Percentiles rank a stretch among this genome's conserved stretches.
phyloP scores from a whole-genome alignment of 345 rosid genomes.

The Dipteronia sinensis region DNA sequence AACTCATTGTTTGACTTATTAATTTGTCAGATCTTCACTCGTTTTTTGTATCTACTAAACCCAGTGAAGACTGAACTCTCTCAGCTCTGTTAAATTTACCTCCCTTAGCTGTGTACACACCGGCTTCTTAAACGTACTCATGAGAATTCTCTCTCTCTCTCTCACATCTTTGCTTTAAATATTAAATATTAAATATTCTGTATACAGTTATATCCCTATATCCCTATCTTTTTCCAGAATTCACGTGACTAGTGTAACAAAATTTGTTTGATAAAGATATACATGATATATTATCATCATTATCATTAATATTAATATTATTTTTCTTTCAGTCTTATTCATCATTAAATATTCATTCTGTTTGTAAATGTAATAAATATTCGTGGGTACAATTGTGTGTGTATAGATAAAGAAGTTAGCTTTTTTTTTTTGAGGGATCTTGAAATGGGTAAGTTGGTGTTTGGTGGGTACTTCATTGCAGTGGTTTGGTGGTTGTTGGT shows the following conservation, averaged over 20 bases:
- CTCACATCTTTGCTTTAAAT: background rate
- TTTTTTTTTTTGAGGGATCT: slow-evolving; percentile 6
- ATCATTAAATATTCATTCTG: background rate
- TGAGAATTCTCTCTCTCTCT: background rate
- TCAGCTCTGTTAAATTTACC: background rate
- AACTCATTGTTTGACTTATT: no score
- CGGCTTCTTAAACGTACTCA: background rate
- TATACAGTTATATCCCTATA: background rate
- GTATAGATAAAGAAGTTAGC: no score
- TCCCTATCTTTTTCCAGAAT: slow-evolving; percentile 27
- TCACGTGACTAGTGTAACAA: slow-evolving; percentile 48
- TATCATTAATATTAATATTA: slow-evolving; percentile 18
- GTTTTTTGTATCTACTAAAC: no score
- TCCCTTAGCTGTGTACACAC: background rate
- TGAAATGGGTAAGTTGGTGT: slow-evolving; percentile 41
- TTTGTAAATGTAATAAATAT: no score
- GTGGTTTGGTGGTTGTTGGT: slow-evolving; percentile 30
- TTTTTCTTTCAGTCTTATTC: background rate
- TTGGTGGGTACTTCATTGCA: slow-evolving; percentile 27
- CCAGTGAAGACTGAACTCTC: background rate
- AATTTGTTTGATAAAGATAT: slow-evolving; percentile 26
- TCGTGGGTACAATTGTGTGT: no score
- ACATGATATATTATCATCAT: slow-evolving; percentile 16
- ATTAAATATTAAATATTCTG: slow-evolving; percentile 7
- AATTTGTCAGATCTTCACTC: no score